Conservation (phyloP, 73 alveolate species). For the Tetrahymena elliotti region DNA sequence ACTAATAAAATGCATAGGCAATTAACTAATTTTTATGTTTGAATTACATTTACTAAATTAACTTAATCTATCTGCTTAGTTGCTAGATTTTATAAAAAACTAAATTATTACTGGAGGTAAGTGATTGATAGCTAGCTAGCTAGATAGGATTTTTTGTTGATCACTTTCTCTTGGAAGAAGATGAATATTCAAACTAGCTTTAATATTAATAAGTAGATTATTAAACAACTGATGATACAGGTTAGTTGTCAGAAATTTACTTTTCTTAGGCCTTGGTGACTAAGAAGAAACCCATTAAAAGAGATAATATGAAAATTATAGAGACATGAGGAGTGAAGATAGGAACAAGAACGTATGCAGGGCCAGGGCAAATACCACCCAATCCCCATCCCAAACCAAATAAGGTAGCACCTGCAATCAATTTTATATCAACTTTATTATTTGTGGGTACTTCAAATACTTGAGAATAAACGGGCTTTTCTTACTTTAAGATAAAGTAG, state of each 20-base stretch:
- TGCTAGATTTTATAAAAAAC: too few species aligned
- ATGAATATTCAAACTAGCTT: not conserved
- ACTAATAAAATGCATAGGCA: too few species aligned
- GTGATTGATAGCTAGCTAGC: not conserved
- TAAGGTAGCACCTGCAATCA: conserved; percentile 82
- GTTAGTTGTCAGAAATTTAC: not conserved
- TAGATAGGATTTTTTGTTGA: not conserved
- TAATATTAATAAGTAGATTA: not conserved
- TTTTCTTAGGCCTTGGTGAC: not conserved
- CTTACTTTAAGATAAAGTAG: conserved; percentile 47
- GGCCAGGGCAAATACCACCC: conserved; percentile 96
- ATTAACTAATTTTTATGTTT: too few species aligned
- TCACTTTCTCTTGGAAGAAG: not conserved
- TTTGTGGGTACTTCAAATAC: conserved; percentile 62
- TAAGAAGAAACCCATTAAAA: conserved; percentile 19
- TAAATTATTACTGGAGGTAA: not conserved
- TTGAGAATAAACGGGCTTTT: conserved; percentile 50
- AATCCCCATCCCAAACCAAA: conserved; percentile 99
- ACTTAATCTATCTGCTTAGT: too few species aligned
- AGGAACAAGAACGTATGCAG: conserved; percentile 66
- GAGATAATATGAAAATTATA: conserved; percentile 9
- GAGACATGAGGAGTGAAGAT: conserved; percentile 10
- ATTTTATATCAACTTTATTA: conserved; percentile 60
- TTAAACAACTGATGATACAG: not conserved
- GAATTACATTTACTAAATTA: too few species aligned